These are phyloP conservation scores for Chlorella vulgaris DNA, from an alignment of 139 green algal genomes.

Conservation along the genomic window DNA sequence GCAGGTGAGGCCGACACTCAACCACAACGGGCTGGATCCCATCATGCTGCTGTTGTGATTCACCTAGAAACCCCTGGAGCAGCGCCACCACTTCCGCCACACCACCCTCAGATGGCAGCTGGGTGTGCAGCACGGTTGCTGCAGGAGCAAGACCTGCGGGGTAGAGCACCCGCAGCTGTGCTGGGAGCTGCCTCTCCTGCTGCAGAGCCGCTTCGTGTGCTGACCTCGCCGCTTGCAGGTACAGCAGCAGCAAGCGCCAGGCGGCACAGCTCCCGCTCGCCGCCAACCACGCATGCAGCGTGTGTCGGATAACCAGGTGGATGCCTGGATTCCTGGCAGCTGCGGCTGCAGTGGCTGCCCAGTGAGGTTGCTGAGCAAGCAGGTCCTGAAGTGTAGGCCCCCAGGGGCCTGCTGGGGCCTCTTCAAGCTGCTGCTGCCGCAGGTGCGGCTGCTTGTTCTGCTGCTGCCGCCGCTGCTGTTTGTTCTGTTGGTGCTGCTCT, in stretches of 20 bases:
- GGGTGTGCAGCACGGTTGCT: slow-evolving; percentile 1
- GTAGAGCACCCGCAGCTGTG: slow-evolving; percentile 8
- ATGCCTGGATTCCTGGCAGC: slow-evolving; percentile 7
- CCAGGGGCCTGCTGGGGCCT: no score
- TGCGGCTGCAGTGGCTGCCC: not conserved
- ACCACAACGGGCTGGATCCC: not conserved
- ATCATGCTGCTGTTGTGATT: not conserved
- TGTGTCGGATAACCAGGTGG: slow-evolving; percentile 8
- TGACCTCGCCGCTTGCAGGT: not conserved
- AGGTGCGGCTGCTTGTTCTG: no score
- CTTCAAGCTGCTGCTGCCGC: no score
- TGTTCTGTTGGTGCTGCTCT: no score
- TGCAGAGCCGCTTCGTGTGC: not conserved
- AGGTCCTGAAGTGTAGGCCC: not conserved
- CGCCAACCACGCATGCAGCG: slow-evolving; percentile 34
- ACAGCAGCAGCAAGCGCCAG: slow-evolving; percentile 34
- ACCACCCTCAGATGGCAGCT: not conserved
- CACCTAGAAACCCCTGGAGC: not conserved
- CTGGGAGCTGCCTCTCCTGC: not conserved
- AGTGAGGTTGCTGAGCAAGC: not conserved
- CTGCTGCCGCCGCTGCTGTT: no score
- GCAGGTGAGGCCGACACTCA: not conserved
- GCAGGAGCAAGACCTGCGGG: not conserved
- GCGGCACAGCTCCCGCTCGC: slow-evolving; percentile 21
- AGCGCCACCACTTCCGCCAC: not conserved